phyloP scores from a whole-genome alignment of 768 basidiomycete genomes.

The Amanita phalloides region DNA sequence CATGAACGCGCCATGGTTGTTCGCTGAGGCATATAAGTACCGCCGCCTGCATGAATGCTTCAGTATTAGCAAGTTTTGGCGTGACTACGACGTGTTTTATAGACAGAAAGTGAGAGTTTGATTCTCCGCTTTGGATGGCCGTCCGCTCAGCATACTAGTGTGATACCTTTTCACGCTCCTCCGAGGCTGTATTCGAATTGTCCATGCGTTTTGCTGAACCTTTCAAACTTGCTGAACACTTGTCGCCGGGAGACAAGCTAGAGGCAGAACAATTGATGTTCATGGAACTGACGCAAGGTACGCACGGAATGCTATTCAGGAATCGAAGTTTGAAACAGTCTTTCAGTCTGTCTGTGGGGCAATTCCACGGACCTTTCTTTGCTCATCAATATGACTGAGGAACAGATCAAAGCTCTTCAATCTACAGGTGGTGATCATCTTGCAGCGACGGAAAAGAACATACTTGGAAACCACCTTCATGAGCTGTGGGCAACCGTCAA shows the following conservation, averaged over 20 bases:
- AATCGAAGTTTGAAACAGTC: conserved; percentile 2
- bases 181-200: conserved; percentile 88
- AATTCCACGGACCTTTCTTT: conserved; percentile 94
- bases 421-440: conserved; percentile 94
- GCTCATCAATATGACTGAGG: conserved; percentile 95
- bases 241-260: conserved; percentile 41
- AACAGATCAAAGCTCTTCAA: conserved; percentile 93
- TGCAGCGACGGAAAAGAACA: conserved; percentile 93
- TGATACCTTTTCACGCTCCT: conserved; percentile 90
- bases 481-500: conserved; percentile 69
- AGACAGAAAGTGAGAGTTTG: conserved; percentile 61
- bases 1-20: conserved; percentile 95
- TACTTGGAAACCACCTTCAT: conserved; percentile 75
- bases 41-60: conserved; percentile 90
- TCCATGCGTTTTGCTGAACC: conserved; percentile 88
- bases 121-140: no score
- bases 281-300: conserved; percentile 81
- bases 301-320: neutral
- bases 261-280: conserved; percentile 83
- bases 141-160: conserved; percentile 33
- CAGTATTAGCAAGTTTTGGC: conserved; percentile 84
- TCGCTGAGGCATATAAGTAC: conserved; percentile 93
- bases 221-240: conserved; percentile 47
- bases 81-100: conserved; percentile 90
- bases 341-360: conserved; percentile 85